phyloP scores from a whole-genome alignment of 2,329 filamentous ascomycete genomes.

The Penicillium digitatum region DNA sequence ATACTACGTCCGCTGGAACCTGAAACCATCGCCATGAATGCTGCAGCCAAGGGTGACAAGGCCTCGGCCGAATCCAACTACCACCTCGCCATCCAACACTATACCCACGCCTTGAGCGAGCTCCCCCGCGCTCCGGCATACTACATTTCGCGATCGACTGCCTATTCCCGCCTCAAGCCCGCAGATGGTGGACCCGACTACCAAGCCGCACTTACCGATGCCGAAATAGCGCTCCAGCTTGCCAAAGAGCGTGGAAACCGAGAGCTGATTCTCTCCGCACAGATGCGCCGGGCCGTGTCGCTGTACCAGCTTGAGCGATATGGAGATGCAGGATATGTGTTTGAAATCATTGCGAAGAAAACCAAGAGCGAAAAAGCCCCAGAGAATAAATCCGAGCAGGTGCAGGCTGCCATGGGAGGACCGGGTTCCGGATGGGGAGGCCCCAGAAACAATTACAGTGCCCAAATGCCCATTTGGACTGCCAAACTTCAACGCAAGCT shows the following conservation, averaged over 20 bases:
- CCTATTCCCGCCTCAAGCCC: slow-evolving; percentile 62
- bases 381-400: slow-evolving; percentile 25
- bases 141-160: slow-evolving; percentile 76
- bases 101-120: slow-evolving; percentile 61
- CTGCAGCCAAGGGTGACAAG: slow-evolving; percentile 54
- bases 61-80: slow-evolving; percentile 63
- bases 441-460: slow-evolving; percentile 24
- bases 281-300: slow-evolving; percentile 73
- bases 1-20: too few species aligned
- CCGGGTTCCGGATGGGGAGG: slow-evolving; percentile 5
- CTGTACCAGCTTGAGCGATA: slow-evolving; percentile 66
- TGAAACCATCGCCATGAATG: slow-evolving; percentile 43
- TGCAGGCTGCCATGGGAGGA: slow-evolving; percentile 30
- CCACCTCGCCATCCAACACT: slow-evolving; percentile 62
- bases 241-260: slow-evolving; percentile 67
- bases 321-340: slow-evolving; percentile 70
- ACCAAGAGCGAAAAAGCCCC: slow-evolving; percentile 47
- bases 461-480: slow-evolving; percentile 55
- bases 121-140: slow-evolving; percentile 67
- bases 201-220: slow-evolving; percentile 61
- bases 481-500: slow-evolving; percentile 54
- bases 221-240: slow-evolving; percentile 60
- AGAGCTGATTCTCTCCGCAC: slow-evolving; percentile 72
- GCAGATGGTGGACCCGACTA: slow-evolving; percentile 43
- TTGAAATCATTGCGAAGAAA: slow-evolving; percentile 53